phyloP scores from a whole-genome alignment of 768 basidiomycete genomes.

The Rhizopogon sp. region DNA sequence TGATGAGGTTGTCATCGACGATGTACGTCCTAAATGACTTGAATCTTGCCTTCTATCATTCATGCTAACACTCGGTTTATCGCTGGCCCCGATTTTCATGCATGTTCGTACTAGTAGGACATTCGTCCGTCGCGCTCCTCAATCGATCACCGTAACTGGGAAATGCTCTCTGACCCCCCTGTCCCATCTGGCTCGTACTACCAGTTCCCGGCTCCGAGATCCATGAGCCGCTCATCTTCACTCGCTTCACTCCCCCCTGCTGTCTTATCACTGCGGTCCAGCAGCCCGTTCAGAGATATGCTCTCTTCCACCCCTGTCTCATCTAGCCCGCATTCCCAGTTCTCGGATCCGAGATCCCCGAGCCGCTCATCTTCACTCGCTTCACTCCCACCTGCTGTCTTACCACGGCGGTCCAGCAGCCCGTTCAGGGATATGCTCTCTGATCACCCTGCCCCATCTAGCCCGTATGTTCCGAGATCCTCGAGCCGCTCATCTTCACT shows the following conservation, averaged over 20 bases:
- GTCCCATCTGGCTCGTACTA: conserved; percentile 11
- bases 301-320: too few relatives aligned
- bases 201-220: conserved; percentile 15
- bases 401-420: too few relatives aligned
- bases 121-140: not conserved
- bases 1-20: conserved; percentile 23
- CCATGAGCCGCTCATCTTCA: conserved; percentile 47
- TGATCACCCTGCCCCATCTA: too few relatives aligned
- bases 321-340: conserved; percentile 1
- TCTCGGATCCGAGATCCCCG: not conserved
- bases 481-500: too few relatives aligned
- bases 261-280: too few relatives aligned
- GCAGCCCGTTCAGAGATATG: too few relatives aligned
- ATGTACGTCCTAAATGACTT: conserved; percentile 13
- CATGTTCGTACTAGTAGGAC: not conserved
- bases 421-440: too few relatives aligned
- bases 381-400: too few relatives aligned
- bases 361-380: too few relatives aligned
- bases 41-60: too few relatives aligned
- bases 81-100: not conserved
- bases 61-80: not conserved
- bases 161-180: conserved; percentile 4
- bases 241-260: conserved; percentile 41
- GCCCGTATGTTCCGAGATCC: too few relatives aligned
- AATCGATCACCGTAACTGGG: not conserved